phyloP scores from a whole-genome alignment of 2,329 filamentous ascomycete species.

The Nigrograna mackinnonii region DNA sequence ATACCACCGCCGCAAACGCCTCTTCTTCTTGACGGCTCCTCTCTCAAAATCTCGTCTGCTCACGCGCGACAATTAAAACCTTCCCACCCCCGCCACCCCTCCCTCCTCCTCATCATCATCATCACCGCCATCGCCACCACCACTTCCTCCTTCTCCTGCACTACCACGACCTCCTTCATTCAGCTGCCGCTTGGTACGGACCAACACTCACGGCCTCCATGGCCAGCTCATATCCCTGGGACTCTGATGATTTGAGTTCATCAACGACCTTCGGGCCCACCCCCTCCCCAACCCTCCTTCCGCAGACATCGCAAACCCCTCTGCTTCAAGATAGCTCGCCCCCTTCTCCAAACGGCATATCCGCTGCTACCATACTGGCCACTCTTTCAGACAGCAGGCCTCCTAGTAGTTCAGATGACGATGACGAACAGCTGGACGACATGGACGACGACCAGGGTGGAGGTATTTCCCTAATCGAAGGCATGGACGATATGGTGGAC shows the following conservation, averaged over 20 bases:
- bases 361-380: conserved; percentile 30
- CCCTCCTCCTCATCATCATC: too few relatives aligned
- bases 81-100: not conserved
- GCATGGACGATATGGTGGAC: too few relatives aligned
- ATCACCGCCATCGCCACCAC: too few relatives aligned
- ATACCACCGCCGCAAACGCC: conserved; percentile 17
- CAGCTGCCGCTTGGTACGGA: too few relatives aligned
- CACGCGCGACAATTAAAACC: not conserved
- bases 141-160: too few relatives aligned
- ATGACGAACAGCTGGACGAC: conserved; percentile 8
- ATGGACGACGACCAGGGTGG: conserved; percentile 16
- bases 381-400: conserved; percentile 32
- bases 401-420: conserved; percentile 24
- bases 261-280: too few relatives aligned
- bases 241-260: too few relatives aligned
- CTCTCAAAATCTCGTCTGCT: not conserved
- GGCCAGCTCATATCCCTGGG: too few relatives aligned
- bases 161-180: too few relatives aligned
- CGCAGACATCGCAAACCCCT: not conserved
- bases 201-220: too few relatives aligned
- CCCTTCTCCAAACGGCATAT: conserved; percentile 22
- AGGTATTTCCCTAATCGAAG: conserved; percentile 31
- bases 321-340: not conserved
- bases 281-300: not conserved
- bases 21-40: not conserved